Evolutionary conservation across 116 monocot species (phyloP), one percentile per base, ranked within the genome.

Genomic region (Cymodocea nodosa): DNA sequence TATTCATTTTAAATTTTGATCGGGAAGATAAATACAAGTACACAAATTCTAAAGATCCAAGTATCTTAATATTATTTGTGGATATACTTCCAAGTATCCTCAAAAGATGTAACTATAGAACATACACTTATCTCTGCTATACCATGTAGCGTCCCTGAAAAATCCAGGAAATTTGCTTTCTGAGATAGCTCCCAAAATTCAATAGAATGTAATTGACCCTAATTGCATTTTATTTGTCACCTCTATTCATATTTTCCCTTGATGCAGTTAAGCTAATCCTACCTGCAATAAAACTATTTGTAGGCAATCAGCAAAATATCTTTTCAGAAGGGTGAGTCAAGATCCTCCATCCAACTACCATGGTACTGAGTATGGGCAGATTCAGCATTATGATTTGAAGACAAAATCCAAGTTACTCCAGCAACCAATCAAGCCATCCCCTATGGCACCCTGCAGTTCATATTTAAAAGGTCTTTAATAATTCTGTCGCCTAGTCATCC

Each of bases 381-480:
- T 30, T 30, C 62, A 3, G 36, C 18, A 9, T 6, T 9, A 37
- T 62, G 18, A 62, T 62, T 18, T 62, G 39, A 62, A 39, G 35
- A 19, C 11, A 18, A 19, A 18, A 40, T 62, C 36, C 6, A n/a
- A 62, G 36, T 62, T 36, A 62, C n/a, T 36, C 6, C 37, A 62
- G 18, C 39, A 17, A 10, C 37, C 62, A 34, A 62, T 0, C 24
- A 62, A 30, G 18, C 39, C 40, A 8, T 62, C 37, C 62, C 36
- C 30, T 5, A 17, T 19, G 37, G 39, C 22, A 39, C 39, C 62
- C 20, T 40, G 62, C 62, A 62, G 19, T 62, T 62, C 35, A 35
- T 62, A 62, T 37, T 1, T 62, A 62, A 62, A 22, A 62, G 62
- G 62, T 62, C n/a, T 40, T 44, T 36, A 8, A 40, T 36, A 19